Evolutionary conservation across 1,139 yeast species (phyloP).

Genomic region (Candida sp.): DNA sequence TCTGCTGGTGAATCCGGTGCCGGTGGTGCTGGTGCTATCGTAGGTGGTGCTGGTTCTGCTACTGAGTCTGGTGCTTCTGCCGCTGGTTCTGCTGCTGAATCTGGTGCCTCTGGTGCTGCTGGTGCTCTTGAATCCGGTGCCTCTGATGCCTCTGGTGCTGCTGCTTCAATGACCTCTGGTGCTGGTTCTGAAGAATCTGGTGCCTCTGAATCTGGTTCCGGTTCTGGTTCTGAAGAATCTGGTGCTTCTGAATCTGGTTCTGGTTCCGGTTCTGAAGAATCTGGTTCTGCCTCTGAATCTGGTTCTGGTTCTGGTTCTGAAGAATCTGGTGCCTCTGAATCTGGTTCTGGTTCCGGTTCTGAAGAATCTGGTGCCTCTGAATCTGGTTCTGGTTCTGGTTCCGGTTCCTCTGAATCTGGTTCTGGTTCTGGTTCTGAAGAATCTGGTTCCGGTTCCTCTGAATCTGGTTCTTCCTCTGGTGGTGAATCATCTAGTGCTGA

Average conservation of each 20-base stretch:
- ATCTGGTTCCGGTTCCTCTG: conserved; percentile 9
- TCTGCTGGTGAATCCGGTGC: conserved; percentile 12
- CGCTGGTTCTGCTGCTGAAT: conserved; percentile 8
- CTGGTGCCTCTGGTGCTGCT: conserved; percentile 1
- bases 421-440: conserved; percentile 5
- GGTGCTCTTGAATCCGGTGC: conserved; percentile 10
- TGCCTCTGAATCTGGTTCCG: no score
- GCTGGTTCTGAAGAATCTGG: conserved; percentile 8
- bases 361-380: no score
- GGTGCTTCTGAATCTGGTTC: no score
- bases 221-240: no score
- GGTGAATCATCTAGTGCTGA: conserved; percentile 5
- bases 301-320: conserved; percentile 8
- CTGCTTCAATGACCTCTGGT: conserved; percentile 8
- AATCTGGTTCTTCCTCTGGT: conserved; percentile 5
- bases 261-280: conserved; percentile 4
- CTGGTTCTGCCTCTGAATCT: conserved; percentile 2
- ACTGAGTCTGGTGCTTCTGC: conserved; percentile 8
- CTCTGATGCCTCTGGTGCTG: conserved; percentile 7
- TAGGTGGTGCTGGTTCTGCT: conserved; percentile 4
- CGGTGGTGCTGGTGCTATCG: conserved; percentile 9
- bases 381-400: conserved; percentile 3
- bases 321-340: conserved; percentile 8
- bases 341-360: conserved; percentile 5
- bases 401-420: conserved; percentile 3